Percentiles rank a stretch among this genome's conserved stretches.
These are phyloP conservation scores for Curvularia eragrostidis DNA, from an alignment of 2,329 filamentous ascomycete genomes.

Conservation along the genomic window DNA sequence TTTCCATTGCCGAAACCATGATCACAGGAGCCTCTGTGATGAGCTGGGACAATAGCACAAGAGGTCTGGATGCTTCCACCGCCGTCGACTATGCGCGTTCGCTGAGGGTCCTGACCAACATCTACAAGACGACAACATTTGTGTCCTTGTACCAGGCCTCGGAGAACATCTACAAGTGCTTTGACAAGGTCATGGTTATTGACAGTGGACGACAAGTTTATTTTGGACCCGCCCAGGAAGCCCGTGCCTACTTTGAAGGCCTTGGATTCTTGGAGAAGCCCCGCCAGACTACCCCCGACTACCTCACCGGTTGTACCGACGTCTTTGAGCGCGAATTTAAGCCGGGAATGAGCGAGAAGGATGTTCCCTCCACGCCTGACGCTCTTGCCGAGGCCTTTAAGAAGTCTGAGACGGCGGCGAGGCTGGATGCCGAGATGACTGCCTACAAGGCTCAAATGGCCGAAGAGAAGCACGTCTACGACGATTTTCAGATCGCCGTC, in stretches of 20 bases:
- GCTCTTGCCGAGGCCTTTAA: conserved; percentile 74
- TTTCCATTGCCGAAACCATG: conserved; percentile 85
- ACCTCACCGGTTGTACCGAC: conserved; percentile 81
- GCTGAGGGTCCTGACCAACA: conserved; percentile 71
- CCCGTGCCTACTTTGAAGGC: conserved; percentile 75
- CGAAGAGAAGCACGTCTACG: conserved; percentile 70
- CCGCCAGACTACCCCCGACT: conserved; percentile 81
- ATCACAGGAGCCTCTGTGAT: conserved; percentile 73
- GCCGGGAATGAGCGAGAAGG: conserved; percentile 66
- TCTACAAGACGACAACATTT: conserved; percentile 83
- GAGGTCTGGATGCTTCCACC: conserved; percentile 58
- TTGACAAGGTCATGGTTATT: conserved; percentile 85
- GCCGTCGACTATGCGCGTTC: conserved; percentile 59
- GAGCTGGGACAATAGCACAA: conserved; percentile 64
- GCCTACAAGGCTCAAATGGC: conserved; percentile 70
- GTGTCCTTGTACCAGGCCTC: conserved; percentile 87
- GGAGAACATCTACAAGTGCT: conserved; percentile 79
- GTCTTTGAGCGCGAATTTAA: conserved; percentile 82
- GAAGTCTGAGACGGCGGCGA: conserved; percentile 64
- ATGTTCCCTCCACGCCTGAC: conserved; percentile 73
- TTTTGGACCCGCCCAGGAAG: conserved; percentile 72
- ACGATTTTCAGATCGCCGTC: conserved; percentile 79
- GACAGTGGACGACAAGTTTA: conserved; percentile 78
- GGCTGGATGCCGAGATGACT: conserved; percentile 69
- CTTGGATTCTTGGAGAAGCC: conserved; percentile 78